Base-by-base conservation (phyloP, 2,329 filamentous ascomycete genomes). In the Penicillium capsulatum region DNA sequence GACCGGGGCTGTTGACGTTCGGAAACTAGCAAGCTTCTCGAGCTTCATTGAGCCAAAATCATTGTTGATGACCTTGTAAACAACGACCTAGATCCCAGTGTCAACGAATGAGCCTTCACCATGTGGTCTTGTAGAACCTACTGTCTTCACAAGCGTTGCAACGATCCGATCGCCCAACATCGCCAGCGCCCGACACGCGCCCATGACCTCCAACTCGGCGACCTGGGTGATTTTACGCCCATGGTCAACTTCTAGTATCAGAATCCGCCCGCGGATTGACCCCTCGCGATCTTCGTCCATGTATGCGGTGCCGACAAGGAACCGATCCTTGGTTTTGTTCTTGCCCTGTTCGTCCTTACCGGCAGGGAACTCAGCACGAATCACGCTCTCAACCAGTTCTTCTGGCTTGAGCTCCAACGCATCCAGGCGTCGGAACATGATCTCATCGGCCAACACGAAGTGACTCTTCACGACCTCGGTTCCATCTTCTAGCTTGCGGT, bases 381-480 rank as follows among this genome's bases (percentile, higher is more conserved):
- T 81, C 6, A 95, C 82, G 46, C 84, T 82, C 64, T 97, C 92
- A 3, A 96, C 79, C 31, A 97, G 70, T 65, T 98, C 92, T 10
- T 77, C 71, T 30, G 73, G 64, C 20, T 77, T 69, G 7, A 97
- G 67, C 5, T 75, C 61, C 47, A 86, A 83, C 0, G 81, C 79
- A 51, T 84, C 87, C 1, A 96, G 72, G 36, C 84, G 77, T 44
- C 85, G 80, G 63, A 97, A 95, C 13, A 87, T 72, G 22, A 96
- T 80, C 58, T 97, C 92, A 54, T 98, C 91, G 1, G 94, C 89
- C 1, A 98, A 76, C 55, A 84, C 84, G 58, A 98, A 86, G n/a
- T 82, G 81, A 54, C 86, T 91, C 7, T 79, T 77, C 9, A 95
- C 75, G 3, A 82, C 66, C 63, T 98, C 92, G 48, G 81, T 80